These are phyloP conservation scores for Nakazawaea ernobii DNA, from an alignment of 805 yeast genomes.

Conservation along the genomic window DNA sequence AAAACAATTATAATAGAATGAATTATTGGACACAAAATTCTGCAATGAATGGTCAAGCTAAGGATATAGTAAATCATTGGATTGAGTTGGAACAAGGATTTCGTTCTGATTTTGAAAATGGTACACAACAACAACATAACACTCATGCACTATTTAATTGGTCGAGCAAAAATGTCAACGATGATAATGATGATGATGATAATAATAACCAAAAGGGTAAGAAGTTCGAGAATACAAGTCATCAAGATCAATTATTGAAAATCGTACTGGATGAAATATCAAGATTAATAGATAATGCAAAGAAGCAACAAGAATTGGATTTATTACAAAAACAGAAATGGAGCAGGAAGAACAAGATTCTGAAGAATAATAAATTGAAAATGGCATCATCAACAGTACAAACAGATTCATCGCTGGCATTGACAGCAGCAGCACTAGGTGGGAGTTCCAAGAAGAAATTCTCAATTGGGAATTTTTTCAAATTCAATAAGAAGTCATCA, in stretches of 20 bases:
- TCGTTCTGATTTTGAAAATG: not conserved
- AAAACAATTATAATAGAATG: slow-evolving; percentile 3
- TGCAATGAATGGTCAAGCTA: not conserved
- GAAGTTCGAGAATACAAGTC: not conserved
- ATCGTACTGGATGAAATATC: not conserved
- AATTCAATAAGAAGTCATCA: slow-evolving; percentile 7
- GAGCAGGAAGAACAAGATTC: too few species aligned
- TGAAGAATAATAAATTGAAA: too few species aligned
- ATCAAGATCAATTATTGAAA: slow-evolving; percentile 6
- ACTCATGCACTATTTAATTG: slow-evolving; percentile 5
- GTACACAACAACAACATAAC: not conserved
- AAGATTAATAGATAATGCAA: not conserved
- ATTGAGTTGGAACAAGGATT: not conserved
- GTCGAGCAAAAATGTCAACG: not conserved
- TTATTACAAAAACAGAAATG: not conserved
- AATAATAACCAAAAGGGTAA: not conserved
- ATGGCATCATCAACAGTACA: not conserved
- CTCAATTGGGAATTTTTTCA: slow-evolving; percentile 6
- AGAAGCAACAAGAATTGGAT: not conserved
- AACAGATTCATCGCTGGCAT: not conserved
- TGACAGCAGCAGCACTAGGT: not conserved
- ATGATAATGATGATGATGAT: not conserved
- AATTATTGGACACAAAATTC: not conserved
- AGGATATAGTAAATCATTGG: not conserved
- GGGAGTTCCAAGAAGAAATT: slow-evolving; percentile 3